Conservation (phyloP, 2,329 filamentous ascomycete species). For the Diplodia corticola region DNA sequence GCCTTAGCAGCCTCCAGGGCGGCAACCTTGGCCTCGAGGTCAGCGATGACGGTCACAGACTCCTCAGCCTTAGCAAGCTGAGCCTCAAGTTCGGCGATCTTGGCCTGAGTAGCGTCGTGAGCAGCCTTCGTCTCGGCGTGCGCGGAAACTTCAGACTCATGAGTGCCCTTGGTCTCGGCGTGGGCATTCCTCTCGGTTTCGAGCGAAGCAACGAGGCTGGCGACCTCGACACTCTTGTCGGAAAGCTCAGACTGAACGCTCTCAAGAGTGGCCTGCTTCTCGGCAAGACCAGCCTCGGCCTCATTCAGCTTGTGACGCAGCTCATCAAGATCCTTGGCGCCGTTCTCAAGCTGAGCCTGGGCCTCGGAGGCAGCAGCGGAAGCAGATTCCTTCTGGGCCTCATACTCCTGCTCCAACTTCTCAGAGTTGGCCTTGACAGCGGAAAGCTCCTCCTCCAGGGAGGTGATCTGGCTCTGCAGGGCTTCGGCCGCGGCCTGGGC, state of each 20-base stretch:
- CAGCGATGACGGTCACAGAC: background rate
- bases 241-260: conserved; percentile 18
- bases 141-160: conserved; percentile 19
- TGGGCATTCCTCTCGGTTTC: conserved; percentile 16
- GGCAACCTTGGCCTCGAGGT: conserved; percentile 16
- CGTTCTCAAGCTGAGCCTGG: conserved; percentile 16
- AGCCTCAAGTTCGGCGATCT: conserved; percentile 15
- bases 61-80: conserved; percentile 4
- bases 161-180: background rate
- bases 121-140: conserved; percentile 19
- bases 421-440: conserved; percentile 11
- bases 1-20: conserved; percentile 7
- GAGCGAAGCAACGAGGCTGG: conserved; percentile 5
- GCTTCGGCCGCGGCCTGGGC: conserved; percentile 6
- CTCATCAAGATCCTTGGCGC: conserved; percentile 13
- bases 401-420: conserved; percentile 12
- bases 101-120: conserved; percentile 12
- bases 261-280: conserved; percentile 23
- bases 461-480: conserved; percentile 13
- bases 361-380: conserved; percentile 12
- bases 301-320: conserved; percentile 15
- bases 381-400: conserved; percentile 9
- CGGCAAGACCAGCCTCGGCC: conserved; percentile 11
- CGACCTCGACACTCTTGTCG: conserved; percentile 19
- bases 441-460: conserved; percentile 9